A percentile compares a stretch with the other conserved stretches of the same genome.
These are phyloP conservation scores for Desmodesmus armatus DNA, from an alignment of 139 green algal genomes.

Conservation along the genomic window DNA sequence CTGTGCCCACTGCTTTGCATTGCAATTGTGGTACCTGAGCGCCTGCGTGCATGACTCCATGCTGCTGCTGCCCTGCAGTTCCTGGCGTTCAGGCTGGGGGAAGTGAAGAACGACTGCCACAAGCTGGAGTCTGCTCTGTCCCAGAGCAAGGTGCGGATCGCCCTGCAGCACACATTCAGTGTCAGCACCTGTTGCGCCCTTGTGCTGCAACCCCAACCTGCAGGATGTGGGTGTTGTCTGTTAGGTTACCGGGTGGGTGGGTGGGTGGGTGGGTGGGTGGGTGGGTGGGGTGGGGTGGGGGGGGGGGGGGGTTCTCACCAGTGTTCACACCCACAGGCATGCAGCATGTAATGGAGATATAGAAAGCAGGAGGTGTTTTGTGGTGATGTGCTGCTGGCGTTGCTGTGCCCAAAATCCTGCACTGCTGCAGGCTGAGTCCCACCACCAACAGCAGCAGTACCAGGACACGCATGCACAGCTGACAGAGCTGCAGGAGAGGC, in stretches of 20 bases:
- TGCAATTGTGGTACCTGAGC: no score
- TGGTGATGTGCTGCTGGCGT: background rate
- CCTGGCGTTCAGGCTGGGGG: conserved; percentile 83
- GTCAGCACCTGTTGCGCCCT: no score
- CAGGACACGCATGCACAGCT: conserved; percentile 55
- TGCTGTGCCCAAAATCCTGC: background rate
- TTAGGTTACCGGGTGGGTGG: no score
- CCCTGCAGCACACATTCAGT: no score
- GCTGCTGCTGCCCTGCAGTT: conserved; percentile 69
- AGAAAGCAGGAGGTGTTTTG: background rate
- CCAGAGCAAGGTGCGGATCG: no score
- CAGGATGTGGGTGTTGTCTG: no score
- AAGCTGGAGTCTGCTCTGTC: conserved; percentile 60
- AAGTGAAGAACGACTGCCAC: conserved; percentile 70
- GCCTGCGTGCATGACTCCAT: background rate
- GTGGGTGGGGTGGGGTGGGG: no score
- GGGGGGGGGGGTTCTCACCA: no score
- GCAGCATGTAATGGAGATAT: background rate
- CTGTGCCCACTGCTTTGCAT: no score
- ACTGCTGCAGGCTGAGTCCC: background rate
- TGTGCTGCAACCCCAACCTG: no score
- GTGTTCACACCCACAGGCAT: no score
- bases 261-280: no score
- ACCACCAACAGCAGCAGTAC: conserved; percentile 31
- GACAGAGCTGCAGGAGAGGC: conserved; percentile 60